phyloP scores from a whole-genome alignment of 108 stramenopile genomes.

The Skeletonema marinoi region DNA sequence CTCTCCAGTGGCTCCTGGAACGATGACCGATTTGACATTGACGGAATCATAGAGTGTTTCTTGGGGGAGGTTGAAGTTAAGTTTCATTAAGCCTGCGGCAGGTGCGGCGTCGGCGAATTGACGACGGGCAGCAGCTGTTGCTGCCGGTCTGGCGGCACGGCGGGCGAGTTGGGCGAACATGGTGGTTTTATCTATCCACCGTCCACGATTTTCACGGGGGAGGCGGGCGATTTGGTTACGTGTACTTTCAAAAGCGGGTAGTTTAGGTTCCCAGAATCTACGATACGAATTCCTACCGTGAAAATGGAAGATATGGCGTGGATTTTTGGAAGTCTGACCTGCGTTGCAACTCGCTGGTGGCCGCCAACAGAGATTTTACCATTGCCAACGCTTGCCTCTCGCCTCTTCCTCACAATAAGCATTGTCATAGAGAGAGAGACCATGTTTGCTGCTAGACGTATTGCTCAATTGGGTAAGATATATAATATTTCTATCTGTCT shows the following conservation, averaged over 20 bases:
- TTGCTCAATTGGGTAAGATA: slow-evolving; percentile 76
- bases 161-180: slow-evolving; percentile 16
- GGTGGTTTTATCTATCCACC: not conserved
- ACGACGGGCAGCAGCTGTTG: slow-evolving; percentile 41
- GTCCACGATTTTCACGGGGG: not conserved
- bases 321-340: not conserved
- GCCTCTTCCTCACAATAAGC: not conserved
- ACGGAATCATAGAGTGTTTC: slow-evolving; percentile 90
- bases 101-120: slow-evolving; percentile 46
- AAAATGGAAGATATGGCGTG: not conserved
- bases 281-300: not conserved
- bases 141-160: slow-evolving; percentile 27
- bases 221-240: not conserved
- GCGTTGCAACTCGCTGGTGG: not conserved
- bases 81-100: slow-evolving; percentile 64
- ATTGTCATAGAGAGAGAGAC: slow-evolving; percentile 30
- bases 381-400: not conserved
- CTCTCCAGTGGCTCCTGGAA: slow-evolving; percentile 94
- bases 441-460: slow-evolving; percentile 81
- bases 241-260: not conserved
- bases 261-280: not conserved
- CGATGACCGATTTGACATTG: slow-evolving; percentile 77
- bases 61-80: slow-evolving; percentile 94
- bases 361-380: not conserved
- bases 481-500: slow-evolving; percentile 3